These are phyloP conservation scores for Auriscalpium orientale DNA, from an alignment of 768 basidiomycete genomes.

Conservation along the genomic window DNA sequence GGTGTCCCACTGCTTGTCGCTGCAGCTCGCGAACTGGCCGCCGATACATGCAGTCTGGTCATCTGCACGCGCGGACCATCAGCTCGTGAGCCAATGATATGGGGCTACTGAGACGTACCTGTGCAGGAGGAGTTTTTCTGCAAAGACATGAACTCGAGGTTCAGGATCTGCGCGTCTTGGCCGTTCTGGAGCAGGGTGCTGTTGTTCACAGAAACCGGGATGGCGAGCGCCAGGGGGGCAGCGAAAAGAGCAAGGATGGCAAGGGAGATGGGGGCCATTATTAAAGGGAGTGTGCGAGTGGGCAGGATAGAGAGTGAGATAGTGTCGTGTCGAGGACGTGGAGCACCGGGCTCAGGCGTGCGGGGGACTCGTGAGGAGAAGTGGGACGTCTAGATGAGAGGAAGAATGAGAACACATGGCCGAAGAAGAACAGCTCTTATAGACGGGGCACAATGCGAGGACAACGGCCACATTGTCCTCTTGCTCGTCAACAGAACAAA, in stretches of 20 bases:
- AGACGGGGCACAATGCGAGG: background rate
- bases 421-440: background rate
- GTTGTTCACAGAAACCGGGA: constrained; percentile 31
- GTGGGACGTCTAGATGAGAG: background rate
- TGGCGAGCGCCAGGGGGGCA: constrained; percentile 23
- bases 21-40: constrained; percentile 33
- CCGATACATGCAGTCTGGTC: constrained; percentile 39
- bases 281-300: constrained; percentile 9
- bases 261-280: constrained; percentile 19
- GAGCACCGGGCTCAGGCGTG: constrained; percentile 11
- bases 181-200: constrained; percentile 41
- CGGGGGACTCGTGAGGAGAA: background rate
- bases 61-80: constrained; percentile 21
- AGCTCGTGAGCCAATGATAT: background rate
- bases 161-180: constrained; percentile 42
- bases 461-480: background rate
- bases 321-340: background rate
- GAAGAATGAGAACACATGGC: background rate
- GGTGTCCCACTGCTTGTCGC: constrained; percentile 32
- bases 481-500: background rate
- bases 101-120: constrained; percentile 23
- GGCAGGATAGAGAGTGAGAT: background rate
- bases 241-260: constrained; percentile 14
- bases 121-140: constrained; percentile 37
- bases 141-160: constrained; percentile 36